A percentile compares a stretch with the other conserved stretches of the same genome.
Evolutionary conservation across 768 basidiomycete genomes (phyloP).

Genomic region (Russula abietina): DNA sequence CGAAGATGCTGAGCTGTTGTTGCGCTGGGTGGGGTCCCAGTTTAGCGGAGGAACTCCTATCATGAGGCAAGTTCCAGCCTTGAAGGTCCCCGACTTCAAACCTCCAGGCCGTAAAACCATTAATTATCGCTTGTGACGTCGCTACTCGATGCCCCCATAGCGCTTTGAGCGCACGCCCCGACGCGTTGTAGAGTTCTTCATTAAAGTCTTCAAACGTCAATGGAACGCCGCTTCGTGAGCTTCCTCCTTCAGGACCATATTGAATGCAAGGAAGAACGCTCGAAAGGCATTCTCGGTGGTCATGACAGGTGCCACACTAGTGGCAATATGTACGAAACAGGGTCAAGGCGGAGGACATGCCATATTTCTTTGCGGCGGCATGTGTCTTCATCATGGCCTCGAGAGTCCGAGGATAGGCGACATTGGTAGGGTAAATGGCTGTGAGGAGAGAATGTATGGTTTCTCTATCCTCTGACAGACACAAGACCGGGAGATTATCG

Average conservation of each 20-base stretch:
- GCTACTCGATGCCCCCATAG: constrained; percentile 2
- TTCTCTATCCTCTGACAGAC: constrained; percentile 9
- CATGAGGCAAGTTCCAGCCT: not conserved
- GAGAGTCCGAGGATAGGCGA: constrained; percentile 7
- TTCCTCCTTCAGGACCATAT: constrained; percentile 1
- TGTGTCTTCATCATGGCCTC: constrained; percentile 12
- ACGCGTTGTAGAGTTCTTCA: not conserved
- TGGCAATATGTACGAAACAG: constrained; percentile 1
- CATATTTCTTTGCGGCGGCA: constrained; percentile 3
- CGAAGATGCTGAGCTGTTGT: not conserved
- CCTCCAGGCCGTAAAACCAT: no score
- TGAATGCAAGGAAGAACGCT: constrained; percentile 3
- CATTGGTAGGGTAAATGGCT: constrained; percentile 10
- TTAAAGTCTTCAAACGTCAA: not conserved
- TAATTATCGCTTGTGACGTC: not conserved
- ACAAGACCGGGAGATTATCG: not conserved
- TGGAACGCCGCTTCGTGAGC: constrained; percentile 5
- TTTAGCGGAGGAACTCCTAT: not conserved
- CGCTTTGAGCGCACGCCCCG: constrained; percentile 2
- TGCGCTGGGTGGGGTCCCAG: not conserved
- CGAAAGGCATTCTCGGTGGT: not conserved
- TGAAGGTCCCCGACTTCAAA: constrained; percentile 7
- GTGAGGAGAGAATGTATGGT: constrained; percentile 17
- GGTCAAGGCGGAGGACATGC: not conserved
- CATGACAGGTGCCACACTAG: not conserved